phyloP scores from a whole-genome alignment of 306 rosid genomes.

The Fragaria iinumae region DNA sequence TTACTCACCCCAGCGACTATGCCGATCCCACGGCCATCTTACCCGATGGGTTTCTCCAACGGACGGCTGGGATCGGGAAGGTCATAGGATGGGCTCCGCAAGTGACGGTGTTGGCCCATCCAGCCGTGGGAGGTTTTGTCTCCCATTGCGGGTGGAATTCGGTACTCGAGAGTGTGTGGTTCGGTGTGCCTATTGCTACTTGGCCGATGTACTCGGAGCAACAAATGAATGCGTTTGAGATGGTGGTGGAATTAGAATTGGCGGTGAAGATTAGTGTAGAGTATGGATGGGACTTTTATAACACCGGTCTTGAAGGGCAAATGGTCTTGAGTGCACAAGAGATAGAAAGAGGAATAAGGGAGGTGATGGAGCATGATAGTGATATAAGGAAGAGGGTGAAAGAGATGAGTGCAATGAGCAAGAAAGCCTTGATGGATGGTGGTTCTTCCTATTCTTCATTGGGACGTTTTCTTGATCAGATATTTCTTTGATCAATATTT shows the following conservation, averaged over 20 bases:
- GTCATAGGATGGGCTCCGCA: conserved; percentile 35
- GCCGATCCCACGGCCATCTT: not conserved
- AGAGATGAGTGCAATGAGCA: conserved; percentile 1
- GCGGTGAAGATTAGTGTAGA: not conserved
- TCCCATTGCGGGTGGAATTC: conserved; percentile 36
- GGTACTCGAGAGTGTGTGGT: conserved; percentile 20
- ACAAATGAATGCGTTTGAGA: conserved; percentile 13
- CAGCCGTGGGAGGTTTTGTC: conserved; percentile 11
- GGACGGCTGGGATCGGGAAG: not conserved
- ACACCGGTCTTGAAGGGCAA: too few relatives aligned
- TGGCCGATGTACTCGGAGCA: conserved; percentile 31
- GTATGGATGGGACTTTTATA: not conserved
- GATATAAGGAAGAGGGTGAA: conserved; percentile 13
- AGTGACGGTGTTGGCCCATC: conserved; percentile 21
- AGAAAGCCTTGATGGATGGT: not conserved
- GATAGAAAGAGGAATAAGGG: conserved; percentile 23
- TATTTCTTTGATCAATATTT: too few relatives aligned
- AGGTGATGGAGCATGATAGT: conserved; percentile 10
- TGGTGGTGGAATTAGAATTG: conserved; percentile 20
- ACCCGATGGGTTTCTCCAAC: conserved; percentile 20
- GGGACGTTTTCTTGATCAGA: too few relatives aligned
- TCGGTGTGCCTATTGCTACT: conserved; percentile 19
- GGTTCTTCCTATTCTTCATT: not conserved
- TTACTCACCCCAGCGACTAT: not conserved
- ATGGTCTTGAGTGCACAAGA: not conserved